Evolutionary conservation across 192 early-diverging fungal genomes (phyloP), one percentile per base, ranked within the genome.

Genomic region (Oehlia diaphana): DNA sequence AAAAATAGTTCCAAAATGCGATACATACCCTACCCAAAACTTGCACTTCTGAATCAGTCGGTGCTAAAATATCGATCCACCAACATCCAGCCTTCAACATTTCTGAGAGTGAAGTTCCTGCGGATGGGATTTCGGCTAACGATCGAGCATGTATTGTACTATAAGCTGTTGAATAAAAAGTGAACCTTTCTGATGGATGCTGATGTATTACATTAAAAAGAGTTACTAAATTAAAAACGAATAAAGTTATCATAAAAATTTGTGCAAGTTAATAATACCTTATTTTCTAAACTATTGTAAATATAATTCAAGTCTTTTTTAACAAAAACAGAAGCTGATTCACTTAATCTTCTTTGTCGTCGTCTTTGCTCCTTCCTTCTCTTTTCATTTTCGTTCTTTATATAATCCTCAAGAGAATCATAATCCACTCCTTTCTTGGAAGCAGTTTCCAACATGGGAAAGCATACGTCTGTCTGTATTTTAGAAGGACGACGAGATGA

Each of bases 51-150:
- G 80, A 68, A 28, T 85, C 81, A 3, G 86, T 86, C 9, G 92
- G 88, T 0, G 84, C 78, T 39, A 86, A 80, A 9, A 92, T 86
- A 80, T 95, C 92, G 31, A 96, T 84, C 93, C 93, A 96, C 81
- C 92, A 95, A 61, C 89, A 92, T 9, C 91, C 83, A 37, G 80
- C 81, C 50, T 84, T 86, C 9, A 86, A 74, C 72, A 87, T 44
- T 74, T 85, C 82, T 4, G 85, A 84, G 23, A 86, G 74, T 0
- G 79, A 47, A 2, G 81, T 53, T 13, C 80, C 81, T 31, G 71
- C 16, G 0, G 76, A 23, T 28, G 83, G 81, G 61, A 86, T 81
- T 39, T 77, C 71, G 7, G 82, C 63, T 23, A 86, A 69, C 0
- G 85, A 79, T 5, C 81, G 63, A 8, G 83, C 85, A 35, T 86